Base-by-base conservation (phyloP, 371 early-diverging fungal species). In the Saksenaea vasiformis region DNA sequence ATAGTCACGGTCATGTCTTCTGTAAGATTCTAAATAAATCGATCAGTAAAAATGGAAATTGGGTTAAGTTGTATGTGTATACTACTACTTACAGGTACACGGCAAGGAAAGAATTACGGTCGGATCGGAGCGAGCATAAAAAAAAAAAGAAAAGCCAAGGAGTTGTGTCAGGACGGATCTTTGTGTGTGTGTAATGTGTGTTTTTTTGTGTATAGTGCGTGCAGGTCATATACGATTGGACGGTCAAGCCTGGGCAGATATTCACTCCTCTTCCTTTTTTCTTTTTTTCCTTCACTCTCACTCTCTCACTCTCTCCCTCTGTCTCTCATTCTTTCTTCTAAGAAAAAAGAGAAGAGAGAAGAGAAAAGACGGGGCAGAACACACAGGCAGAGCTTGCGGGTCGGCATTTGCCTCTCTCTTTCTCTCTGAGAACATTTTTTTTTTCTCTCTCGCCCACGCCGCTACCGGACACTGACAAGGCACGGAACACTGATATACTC, bases 1-100 rank as follows among this genome's bases (percentile, higher is more conserved):
- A 67, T 62, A 62, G 55, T 67, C 62, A 35, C 62, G 51, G 22
- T 47, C 51, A 47, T 62, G 47, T 41, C 66, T 61, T 58, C 61
- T 51, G 39, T 37, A 47, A 47, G 11, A 5, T 47, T 22, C 22
- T 47, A 22, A 47, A 22, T 0, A 47, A 47, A 22, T 11, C 43
- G 1, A n/a, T n/a, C n/a, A n/a, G n/a, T n/a, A n/a, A n/a, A n/a
- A n/a, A n/a, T n/a, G n/a, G n/a, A n/a, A n/a, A n/a, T n/a, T n/a
- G n/a, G n/a, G n/a, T n/a, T 41, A 14, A 47, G 10, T 10, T 3
- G 22, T 5, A 22, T 10, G 10, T 26, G 11, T 22, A 8, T 47
- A 22, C 22, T 19, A 22, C 3, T 22, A 47, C 51, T 10, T 47
- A 47, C 51, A n/a, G 22, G 24, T n/a, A 7, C 51, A 24, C 51